Conservation (phyloP, 495 filamentous ascomycete species). For the Aspergillus nidulans region DNA sequence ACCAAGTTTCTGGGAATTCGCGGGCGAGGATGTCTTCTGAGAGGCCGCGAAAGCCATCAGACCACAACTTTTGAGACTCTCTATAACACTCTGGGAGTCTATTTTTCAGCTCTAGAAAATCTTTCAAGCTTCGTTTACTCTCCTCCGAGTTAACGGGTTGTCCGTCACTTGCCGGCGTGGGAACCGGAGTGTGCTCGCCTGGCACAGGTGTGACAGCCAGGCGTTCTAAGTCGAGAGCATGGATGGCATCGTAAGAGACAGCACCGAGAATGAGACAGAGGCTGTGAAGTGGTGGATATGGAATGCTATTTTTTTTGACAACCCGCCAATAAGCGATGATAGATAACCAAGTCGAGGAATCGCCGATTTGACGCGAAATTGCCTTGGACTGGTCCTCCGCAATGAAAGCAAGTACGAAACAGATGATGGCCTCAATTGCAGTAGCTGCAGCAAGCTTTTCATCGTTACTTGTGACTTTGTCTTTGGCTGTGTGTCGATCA, state of each 20-base stretch:
- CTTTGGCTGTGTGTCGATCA: constrained; percentile 34
- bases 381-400: constrained; percentile 40
- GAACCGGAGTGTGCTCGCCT: constrained; percentile 35
- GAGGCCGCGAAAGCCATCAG: constrained; percentile 39
- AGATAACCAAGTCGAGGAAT: constrained; percentile 44
- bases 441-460: constrained; percentile 41
- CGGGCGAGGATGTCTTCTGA: constrained; percentile 38
- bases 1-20: constrained; percentile 47
- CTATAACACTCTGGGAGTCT: constrained; percentile 38
- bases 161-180: constrained; percentile 37
- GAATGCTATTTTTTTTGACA: constrained; percentile 34
- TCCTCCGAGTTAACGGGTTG: constrained; percentile 31
- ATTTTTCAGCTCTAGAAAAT: constrained; percentile 37
- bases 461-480: constrained; percentile 24
- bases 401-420: constrained; percentile 47
- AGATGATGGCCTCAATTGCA: constrained; percentile 45
- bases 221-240: constrained; percentile 43
- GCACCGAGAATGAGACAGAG: constrained; percentile 45
- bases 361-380: constrained; percentile 30
- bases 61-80: constrained; percentile 42
- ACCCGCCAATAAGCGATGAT: constrained; percentile 47
- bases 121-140: constrained; percentile 31
- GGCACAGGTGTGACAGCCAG: constrained; percentile 36
- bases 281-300: constrained; percentile 37
- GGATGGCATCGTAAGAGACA: constrained; percentile 43